A percentile compares a stretch with the other conserved stretches of the same genome.
phyloP scores from a whole-genome alignment of 2,329 filamentous ascomycete genomes.

The Mariannaea elegans region DNA sequence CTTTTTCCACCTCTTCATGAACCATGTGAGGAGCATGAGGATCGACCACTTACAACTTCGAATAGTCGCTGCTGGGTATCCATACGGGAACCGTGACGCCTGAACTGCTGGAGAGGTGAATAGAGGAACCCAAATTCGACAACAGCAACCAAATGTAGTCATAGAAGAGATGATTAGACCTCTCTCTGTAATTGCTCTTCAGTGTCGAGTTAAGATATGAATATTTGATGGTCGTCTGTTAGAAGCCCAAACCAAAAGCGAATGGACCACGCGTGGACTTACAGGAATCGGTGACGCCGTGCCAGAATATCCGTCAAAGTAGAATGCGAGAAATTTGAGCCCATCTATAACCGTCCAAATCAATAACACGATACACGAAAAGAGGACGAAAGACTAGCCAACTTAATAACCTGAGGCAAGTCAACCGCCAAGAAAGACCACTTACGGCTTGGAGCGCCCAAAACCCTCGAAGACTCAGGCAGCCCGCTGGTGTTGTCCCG shows the following conservation, averaged over 20 bases:
- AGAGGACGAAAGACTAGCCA: conserved; percentile 25
- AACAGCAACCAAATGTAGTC: conserved; percentile 47
- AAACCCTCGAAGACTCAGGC: conserved; percentile 38
- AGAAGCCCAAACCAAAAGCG: not conserved
- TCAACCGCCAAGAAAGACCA: conserved; percentile 1
- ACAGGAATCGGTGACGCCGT: conserved; percentile 42
- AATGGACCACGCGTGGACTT: not conserved
- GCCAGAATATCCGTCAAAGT: conserved; percentile 42
- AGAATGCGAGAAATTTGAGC: conserved; percentile 44
- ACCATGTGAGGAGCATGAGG: conserved; percentile 40
- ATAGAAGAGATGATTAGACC: conserved; percentile 45
- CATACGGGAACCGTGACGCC: conserved; percentile 37
- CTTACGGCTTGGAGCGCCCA: conserved; percentile 39
- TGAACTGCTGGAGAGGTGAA: conserved; percentile 42
- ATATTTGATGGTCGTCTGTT: conserved; percentile 29
- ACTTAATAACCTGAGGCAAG: not conserved
- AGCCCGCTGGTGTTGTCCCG: conserved; percentile 39
- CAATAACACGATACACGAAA: conserved; percentile 40
- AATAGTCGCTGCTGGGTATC: conserved; percentile 40
- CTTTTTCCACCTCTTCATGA: conserved; percentile 39
- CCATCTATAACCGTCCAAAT: conserved; percentile 42
- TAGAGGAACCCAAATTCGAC: conserved; percentile 41
- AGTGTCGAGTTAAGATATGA: conserved; percentile 45
- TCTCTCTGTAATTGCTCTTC: conserved; percentile 45
- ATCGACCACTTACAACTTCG: conserved; percentile 40